These are phyloP conservation scores for Peronospora farinosa DNA, from an alignment of 352 stramenopile genomes.

Conservation along the genomic window DNA sequence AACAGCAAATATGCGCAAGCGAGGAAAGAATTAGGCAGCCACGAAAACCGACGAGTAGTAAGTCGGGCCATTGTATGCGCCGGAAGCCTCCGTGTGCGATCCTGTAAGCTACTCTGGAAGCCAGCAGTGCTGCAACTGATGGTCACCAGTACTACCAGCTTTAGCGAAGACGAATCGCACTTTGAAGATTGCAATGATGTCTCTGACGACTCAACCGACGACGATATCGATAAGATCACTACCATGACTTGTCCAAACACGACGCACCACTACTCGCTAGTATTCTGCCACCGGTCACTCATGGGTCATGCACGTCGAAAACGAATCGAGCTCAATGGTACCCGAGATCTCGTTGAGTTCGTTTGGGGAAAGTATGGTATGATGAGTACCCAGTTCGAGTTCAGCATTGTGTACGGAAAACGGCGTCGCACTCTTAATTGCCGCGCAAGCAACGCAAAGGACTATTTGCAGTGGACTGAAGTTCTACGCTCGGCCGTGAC, in stretches of 20 bases:
- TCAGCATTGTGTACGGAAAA: conserved; percentile 25
- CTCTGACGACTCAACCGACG: too few species aligned
- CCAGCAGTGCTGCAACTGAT: conserved; percentile 26
- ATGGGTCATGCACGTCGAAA: conserved; percentile 26
- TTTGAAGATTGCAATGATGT: too few species aligned
- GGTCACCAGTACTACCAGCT: conserved; percentile 11
- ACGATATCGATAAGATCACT: too few species aligned
- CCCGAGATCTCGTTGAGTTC: conserved; percentile 16
- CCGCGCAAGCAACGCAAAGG: conserved; percentile 24
- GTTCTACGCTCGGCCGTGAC: conserved; percentile 18
- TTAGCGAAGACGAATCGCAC: too few species aligned
- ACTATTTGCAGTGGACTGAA: conserved; percentile 32
- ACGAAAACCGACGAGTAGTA: conserved; percentile 20
- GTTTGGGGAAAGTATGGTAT: conserved; percentile 22
- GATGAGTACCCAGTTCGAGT: conserved; percentile 31
- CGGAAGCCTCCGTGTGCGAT: conserved; percentile 26
- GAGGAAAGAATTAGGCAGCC: conserved; percentile 10
- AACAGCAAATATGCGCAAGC: conserved; percentile 4
- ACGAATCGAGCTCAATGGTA: conserved; percentile 23
- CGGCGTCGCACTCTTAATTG: conserved; percentile 21
- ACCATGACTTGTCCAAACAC: conserved; percentile 7
- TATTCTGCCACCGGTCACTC: conserved; percentile 26
- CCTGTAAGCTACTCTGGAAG: conserved; percentile 33
- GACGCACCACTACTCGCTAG: conserved; percentile 27
- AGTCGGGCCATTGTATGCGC: conserved; percentile 21